Conservation (phyloP, 176 grass and related monocot species). For the Dendrocalamus sinicus region DNA sequence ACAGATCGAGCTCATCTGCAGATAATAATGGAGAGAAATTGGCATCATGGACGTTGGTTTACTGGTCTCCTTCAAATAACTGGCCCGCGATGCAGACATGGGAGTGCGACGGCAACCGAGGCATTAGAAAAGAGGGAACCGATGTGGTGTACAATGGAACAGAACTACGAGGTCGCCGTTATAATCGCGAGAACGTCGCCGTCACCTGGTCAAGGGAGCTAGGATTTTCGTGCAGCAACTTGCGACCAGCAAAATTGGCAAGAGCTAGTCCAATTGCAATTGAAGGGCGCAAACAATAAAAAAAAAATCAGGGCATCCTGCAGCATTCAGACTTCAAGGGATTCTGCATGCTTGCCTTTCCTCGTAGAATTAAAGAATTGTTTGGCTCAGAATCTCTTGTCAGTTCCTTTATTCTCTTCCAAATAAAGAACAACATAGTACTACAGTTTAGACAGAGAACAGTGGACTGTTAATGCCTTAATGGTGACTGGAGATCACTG, state of each 20-base stretch:
- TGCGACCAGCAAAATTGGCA: not conserved
- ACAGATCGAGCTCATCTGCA: not conserved
- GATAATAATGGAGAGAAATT: not conserved
- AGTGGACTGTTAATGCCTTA: not conserved
- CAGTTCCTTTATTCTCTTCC: not conserved
- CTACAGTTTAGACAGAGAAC: not conserved
- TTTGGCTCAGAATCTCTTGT: not conserved
- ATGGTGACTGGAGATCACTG: not conserved
- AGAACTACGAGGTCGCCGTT: slow-evolving; percentile 10
- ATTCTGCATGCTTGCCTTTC: not conserved
- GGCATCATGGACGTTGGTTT: slow-evolving; percentile 1
- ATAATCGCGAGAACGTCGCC: not conserved
- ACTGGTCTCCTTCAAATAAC: slow-evolving; percentile 43
- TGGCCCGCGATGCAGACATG: slow-evolving; percentile 22
- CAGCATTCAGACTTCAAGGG: not conserved
- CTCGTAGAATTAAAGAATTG: not conserved
- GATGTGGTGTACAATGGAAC: not conserved
- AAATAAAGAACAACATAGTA: not conserved
- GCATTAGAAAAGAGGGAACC: not conserved
- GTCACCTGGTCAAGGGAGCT: not conserved
- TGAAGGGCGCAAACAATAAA: not conserved
- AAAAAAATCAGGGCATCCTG: not conserved
- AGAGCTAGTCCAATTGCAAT: not conserved
- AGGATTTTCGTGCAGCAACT: not conserved
- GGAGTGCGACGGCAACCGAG: slow-evolving; percentile 23